These are phyloP conservation scores for Chrysanthemum makinoi DNA, from an alignment of 129 eudicot genomes.

Conservation along the genomic window DNA sequence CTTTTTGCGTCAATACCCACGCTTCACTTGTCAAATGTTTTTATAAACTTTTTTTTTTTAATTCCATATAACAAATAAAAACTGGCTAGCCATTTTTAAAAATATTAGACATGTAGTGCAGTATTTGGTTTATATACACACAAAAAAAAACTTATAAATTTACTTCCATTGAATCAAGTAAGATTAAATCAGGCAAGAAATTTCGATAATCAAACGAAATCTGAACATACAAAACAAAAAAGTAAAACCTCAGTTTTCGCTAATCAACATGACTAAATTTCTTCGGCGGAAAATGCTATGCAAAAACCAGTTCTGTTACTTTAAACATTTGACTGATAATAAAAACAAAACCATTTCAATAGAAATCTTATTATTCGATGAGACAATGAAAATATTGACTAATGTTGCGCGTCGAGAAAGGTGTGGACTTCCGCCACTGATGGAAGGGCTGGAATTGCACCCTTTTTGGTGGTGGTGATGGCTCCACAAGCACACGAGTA, in stretches of 20 bases:
- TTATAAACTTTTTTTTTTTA: too few species aligned
- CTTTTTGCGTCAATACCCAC: too few species aligned
- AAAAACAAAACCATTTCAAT: conserved; percentile 26
- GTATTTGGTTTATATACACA: not conserved
- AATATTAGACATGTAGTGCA: too few species aligned
- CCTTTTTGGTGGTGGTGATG: conserved; percentile 92
- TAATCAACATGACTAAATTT: conserved; percentile 17
- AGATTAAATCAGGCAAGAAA: not conserved
- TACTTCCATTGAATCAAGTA: not conserved
- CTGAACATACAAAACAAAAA: conserved; percentile 19
- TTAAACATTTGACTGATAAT: conserved; percentile 27
- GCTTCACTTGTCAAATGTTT: too few species aligned
- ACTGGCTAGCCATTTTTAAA: too few species aligned
- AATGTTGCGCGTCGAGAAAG: conserved; percentile 36
- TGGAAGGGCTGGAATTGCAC: conserved; percentile 98
- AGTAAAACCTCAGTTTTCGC: conserved; percentile 5
- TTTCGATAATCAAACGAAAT: not conserved
- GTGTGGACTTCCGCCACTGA: conserved; percentile 54
- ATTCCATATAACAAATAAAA: too few species aligned
- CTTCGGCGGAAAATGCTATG: not conserved
- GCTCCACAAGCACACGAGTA: conserved; percentile 96
- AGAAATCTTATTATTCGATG: conserved; percentile 24
- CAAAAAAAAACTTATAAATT: not conserved
- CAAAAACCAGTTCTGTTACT: conserved; percentile 13
- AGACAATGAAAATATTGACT: conserved; percentile 15